phyloP scores from a whole-genome alignment of 1,284 basidiomycete species.

The Pterula multifida region DNA sequence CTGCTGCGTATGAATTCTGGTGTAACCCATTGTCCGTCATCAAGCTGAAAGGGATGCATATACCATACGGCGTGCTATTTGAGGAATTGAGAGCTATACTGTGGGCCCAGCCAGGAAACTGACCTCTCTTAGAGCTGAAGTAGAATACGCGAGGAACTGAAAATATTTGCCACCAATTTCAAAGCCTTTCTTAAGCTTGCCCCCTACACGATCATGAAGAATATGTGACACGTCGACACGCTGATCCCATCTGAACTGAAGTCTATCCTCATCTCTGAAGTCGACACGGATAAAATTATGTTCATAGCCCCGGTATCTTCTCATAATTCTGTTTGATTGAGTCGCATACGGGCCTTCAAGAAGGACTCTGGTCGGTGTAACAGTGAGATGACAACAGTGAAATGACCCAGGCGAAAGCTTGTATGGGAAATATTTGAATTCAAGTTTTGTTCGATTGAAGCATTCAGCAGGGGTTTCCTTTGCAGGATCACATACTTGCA shows the following conservation, averaged over 20 bases:
- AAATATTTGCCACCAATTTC: constrained; percentile 55
- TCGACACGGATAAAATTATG: constrained; percentile 65
- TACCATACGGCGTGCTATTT: constrained; percentile 68
- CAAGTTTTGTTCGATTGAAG: constrained; percentile 28
- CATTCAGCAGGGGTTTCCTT: constrained; percentile 34
- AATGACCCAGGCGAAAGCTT: constrained; percentile 25
- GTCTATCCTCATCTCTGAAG: constrained; percentile 66
- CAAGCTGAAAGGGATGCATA: constrained; percentile 40
- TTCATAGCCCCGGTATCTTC: constrained; percentile 20
- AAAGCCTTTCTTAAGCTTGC: constrained; percentile 52
- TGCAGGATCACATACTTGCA: constrained; percentile 23
- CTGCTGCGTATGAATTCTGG: constrained; percentile 43
- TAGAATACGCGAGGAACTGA: constrained; percentile 67
- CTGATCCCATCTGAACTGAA: constrained; percentile 54
- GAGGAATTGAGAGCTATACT: neutral
- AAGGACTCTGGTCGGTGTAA: constrained; percentile 59
- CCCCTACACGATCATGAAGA: constrained; percentile 48
- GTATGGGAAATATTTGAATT: constrained; percentile 14
- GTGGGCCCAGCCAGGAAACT: neutral
- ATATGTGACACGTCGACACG: constrained; percentile 49
- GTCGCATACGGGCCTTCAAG: constrained; percentile 62
- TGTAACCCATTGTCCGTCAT: constrained; percentile 27
- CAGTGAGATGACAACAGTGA: constrained; percentile 50
- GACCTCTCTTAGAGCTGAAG: constrained; percentile 41
- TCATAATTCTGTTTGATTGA: constrained; percentile 44